Base-by-base conservation (phyloP, 2,329 filamentous ascomycete species). In the Trichoderma breve region DNA sequence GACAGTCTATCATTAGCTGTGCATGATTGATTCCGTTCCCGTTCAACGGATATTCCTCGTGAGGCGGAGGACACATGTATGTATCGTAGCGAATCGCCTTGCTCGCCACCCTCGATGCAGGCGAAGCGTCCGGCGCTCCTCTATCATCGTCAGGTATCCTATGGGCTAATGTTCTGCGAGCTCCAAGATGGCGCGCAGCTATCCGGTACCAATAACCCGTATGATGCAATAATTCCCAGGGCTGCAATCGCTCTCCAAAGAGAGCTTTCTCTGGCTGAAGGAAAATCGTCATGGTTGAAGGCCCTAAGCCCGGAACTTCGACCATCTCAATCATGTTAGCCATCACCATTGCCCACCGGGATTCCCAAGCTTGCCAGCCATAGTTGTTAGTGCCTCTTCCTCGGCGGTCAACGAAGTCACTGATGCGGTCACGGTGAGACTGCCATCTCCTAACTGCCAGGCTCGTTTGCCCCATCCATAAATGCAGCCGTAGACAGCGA, bases 331-430 rank as follows among this genome's bases (percentile, higher is more conserved):
- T 85, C 73, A 91, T 78, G 58, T 88, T 84, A 2, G 88, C 89
- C 89, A 91, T 91, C 14, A 89, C 82, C 26, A 83, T 83, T 18
- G 88, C 86, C 89, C 89, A 91, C 71, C 93, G 88, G 53, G 93
- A 90, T 82, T 97, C 92, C 95, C 95, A 99, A 2, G 95, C 95
- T 77, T 94, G 89, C 93, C 95, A 98, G 6, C 94, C 93, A 80
- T 98, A 98, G 75, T 93, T 97, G 36, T 90, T 89, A 3, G 93
- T 94, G 0, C 95, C 95, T 76, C 93, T 93, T 4, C 94, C 95
- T 75, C 92, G 90, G 21, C 93, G 88, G 78, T 97, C 93, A 18
- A 98, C 85, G 67, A 98, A 88, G 76, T 93, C 92, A 70, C 86
- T 87, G 74, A 95, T 90, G 71, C 91, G 89, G 70, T 90, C 87